Base-by-base conservation (phyloP, 345 rosid genomes). In the Draba incana region DNA sequence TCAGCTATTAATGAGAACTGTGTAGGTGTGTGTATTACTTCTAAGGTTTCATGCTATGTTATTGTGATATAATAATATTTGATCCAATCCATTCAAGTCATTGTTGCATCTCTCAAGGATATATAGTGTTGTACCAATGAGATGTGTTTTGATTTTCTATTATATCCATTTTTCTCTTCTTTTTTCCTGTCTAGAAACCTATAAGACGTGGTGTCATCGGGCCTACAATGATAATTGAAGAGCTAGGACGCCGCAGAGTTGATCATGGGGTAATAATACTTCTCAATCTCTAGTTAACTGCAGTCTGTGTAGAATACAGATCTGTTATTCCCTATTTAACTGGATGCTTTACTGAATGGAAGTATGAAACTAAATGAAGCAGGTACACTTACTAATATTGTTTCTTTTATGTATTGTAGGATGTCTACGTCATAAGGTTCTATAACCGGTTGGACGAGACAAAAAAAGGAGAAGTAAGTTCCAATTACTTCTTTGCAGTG, bases 391-490 rank as follows among this genome's bases (percentile, higher is more conserved):
- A 52, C 48, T 62, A 63, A 52, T 20, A 13, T 68, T 23, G 35
- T 46, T 50, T 62, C 48, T 66, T 57, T 64, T 71, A 31, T 60
- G 61, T 57, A 55, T 64, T 80, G 82, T 71, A 94, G 97, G 99
- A 94, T 62, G 56, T 91, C 43, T 91, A 91, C 56, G 87, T 83
- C 61, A 56, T 91, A 64, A 85, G 86, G 68, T 85, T 94, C 77
- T 89, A 80, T 70, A 91, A 72, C 47, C 82, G 92, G 68, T 76
- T 88, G 83, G 97, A 91, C 55, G 95, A 91, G 78, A 45, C 88
- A 14, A 89, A 81, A 79, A 94, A 91, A 57, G 99, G 97, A 80
- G 91, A 93, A 82, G 97, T 93, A 78, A 84, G 92, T 83, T 75
- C 6, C 10, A 30, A 3, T 38, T 68, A 25, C 25, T 64, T 68